phyloP scores from a whole-genome alignment of 306 rosid species.

The Arachis hypogaea region DNA sequence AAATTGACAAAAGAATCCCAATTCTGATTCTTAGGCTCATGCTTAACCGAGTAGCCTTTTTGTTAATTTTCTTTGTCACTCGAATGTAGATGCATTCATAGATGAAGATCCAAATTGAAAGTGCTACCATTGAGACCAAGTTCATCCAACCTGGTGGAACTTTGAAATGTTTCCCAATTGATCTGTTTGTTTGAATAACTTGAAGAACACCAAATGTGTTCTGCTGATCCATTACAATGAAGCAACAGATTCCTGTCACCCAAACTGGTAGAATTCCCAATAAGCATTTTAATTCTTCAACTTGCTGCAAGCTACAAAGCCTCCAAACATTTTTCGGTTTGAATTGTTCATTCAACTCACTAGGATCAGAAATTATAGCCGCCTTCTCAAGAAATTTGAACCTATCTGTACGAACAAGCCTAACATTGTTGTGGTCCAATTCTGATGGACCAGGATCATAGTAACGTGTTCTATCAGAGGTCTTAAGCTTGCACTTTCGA shows the following conservation, averaged over 20 bases:
- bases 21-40: constrained; percentile 54
- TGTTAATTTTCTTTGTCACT: constrained; percentile 19
- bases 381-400: constrained; percentile 69
- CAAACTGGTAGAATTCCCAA: constrained; percentile 67
- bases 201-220: constrained; percentile 81
- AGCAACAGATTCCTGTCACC: constrained; percentile 66
- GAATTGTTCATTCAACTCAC: constrained; percentile 53
- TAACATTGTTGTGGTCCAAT: constrained; percentile 2
- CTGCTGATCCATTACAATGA: constrained; percentile 62
- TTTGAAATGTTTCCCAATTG: constrained; percentile 61
- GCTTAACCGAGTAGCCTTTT: constrained; percentile 47
- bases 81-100: constrained; percentile 66
- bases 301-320: constrained; percentile 75
- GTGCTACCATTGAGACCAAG: constrained; percentile 59
- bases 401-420: constrained; percentile 55
- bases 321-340: constrained; percentile 62
- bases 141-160: constrained; percentile 83
- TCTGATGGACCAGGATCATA: constrained; percentile 46
- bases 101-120: constrained; percentile 69
- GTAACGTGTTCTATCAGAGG: constrained; percentile 31
- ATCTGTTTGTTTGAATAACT: constrained; percentile 58
- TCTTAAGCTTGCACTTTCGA: constrained; percentile 39
- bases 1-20: constrained; percentile 69
- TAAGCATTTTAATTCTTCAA: constrained; percentile 72
- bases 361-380: constrained; percentile 52